Evolutionary conservation across 192 early-diverging fungal species (phyloP), one percentile per base, ranked within the genome.

Genomic region (Rhizophagus sp.): DNA sequence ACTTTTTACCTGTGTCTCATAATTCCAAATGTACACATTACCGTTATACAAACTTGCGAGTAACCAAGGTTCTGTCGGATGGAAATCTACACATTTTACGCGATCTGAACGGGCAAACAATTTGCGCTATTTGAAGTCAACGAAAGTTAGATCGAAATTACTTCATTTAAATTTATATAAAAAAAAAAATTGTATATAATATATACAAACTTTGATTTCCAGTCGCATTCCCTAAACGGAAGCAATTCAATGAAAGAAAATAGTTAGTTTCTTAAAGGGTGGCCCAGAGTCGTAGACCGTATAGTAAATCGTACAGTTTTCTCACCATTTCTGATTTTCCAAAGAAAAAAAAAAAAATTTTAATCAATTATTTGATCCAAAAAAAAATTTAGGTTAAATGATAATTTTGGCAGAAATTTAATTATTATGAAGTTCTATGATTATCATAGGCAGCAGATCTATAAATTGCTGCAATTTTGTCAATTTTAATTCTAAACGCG

Each of bases 11-110:
- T 96, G 93, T 17, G 95, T 99, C 85, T 99, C 97, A 81, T 99
- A 95, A 89, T 99, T 99, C 97, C 97, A 99, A 61, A 99, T 96
- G 78, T 96, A 92, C 7, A 95, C 93, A 70, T 95, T 92, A 67
- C 98, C 98, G 84, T 95, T 96, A 86, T 99, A 99, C 71, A 99
- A 91, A 80, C 95, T 94, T 27, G 97, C 92, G 78, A 99, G 90
- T 66, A 99, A 89, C 98, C 98, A 99, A 50, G 98, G 96, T 85
- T 99, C 98, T 8, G 96, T 95, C 19, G 98, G 98, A 84, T 99
- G 98, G 86, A 97, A 94, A 88, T 99, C 98, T 70, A 99, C 89
- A 70, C 95, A 94, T 88, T 99, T 99, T 76, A 99, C 97, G 82
- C 98, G 93, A 84, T 97, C 97, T 10, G 93, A 96, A 81, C 90